These are phyloP conservation scores for Parasarocladium wereldwijsianum DNA, from an alignment of 2,329 filamentous ascomycete species.

Conservation along the genomic window DNA sequence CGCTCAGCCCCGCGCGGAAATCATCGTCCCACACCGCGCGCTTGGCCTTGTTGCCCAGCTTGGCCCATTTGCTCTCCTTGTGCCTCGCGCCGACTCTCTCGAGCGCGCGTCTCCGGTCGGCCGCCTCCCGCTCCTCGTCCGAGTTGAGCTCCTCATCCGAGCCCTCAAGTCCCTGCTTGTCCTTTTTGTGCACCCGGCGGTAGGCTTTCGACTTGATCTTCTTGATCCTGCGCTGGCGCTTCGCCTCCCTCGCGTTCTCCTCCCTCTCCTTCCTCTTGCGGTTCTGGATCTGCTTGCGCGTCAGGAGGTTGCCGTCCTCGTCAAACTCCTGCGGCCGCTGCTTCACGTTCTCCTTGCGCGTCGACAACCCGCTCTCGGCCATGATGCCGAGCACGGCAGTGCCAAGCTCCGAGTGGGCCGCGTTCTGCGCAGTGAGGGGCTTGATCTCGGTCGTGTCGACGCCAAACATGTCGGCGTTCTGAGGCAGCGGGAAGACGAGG, in stretches of 20 bases:
- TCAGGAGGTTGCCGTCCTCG: constrained; percentile 57
- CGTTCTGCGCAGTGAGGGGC: constrained; percentile 45
- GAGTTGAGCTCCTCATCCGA: constrained; percentile 45
- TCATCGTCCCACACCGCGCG: constrained; percentile 81
- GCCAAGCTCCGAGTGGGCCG: constrained; percentile 64
- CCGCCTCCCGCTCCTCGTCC: constrained; percentile 46
- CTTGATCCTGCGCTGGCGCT: constrained; percentile 82
- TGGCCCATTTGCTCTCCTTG: constrained; percentile 84
- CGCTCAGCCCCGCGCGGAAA: constrained; percentile 59
- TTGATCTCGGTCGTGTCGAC: constrained; percentile 48
- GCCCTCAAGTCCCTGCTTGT: constrained; percentile 35
- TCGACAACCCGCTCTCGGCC: constrained; percentile 68
- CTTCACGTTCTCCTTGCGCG: constrained; percentile 25
- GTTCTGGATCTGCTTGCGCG: constrained; percentile 53
- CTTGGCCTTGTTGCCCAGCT: constrained; percentile 64
- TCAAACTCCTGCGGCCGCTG: constrained; percentile 47
- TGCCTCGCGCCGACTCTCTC: constrained; percentile 78
- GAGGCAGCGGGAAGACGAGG: constrained; percentile 70
- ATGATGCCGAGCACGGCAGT: constrained; percentile 77
- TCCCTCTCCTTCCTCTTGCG: constrained; percentile 72
- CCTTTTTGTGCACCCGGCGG: constrained; percentile 78
- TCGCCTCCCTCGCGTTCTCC: constrained; percentile 74
- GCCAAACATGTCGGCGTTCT: constrained; percentile 49
- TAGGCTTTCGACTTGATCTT: constrained; percentile 99
- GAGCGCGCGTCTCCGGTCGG: constrained; percentile 63